Conservation (phyloP, 169 alveolate species). For the Eimeria maxima region DNA sequence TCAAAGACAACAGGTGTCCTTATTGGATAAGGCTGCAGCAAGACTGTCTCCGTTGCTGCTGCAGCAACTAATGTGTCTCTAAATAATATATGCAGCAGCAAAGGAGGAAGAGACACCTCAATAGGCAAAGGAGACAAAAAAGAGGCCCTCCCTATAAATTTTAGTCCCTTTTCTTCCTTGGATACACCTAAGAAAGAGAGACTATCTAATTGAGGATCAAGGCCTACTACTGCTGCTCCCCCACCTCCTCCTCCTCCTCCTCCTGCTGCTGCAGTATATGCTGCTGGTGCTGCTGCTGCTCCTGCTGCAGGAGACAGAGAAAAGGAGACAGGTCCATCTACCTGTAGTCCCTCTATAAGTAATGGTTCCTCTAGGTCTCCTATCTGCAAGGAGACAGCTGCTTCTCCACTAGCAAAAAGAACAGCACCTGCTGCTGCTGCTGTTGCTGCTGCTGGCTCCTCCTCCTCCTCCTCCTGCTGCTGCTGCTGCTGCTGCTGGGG, state of each 20-base stretch:
- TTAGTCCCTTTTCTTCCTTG: not conserved
- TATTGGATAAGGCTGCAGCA: not conserved
- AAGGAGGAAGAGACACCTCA: not conserved
- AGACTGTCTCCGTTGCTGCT: not conserved
- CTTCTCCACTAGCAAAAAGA: not conserved
- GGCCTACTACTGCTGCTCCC: too few species aligned
- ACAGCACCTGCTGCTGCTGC: not conserved
- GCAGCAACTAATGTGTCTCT: not conserved
- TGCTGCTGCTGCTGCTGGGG: not conserved
- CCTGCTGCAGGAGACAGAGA: not conserved
- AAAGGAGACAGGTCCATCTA: constrained; percentile 24
- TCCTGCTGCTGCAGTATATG: too few species aligned
- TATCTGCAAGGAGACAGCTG: not conserved
- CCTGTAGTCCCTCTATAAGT: not conserved
- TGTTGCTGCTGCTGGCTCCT: not conserved
- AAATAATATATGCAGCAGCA: not conserved
- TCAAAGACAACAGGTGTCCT: not conserved
- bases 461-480: constrained; percentile 15
- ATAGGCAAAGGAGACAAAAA: not conserved
- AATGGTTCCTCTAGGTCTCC: not conserved
- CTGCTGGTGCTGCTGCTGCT: too few species aligned
- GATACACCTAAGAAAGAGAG: not conserved
- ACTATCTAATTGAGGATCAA: not conserved
- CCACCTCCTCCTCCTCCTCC: too few species aligned
- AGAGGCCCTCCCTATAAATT: not conserved